Evolutionary conservation across 2,329 filamentous ascomycete species (phyloP), one percentile per base, ranked within the genome.

Genomic region (Aspergillus fumigatus): DNA sequence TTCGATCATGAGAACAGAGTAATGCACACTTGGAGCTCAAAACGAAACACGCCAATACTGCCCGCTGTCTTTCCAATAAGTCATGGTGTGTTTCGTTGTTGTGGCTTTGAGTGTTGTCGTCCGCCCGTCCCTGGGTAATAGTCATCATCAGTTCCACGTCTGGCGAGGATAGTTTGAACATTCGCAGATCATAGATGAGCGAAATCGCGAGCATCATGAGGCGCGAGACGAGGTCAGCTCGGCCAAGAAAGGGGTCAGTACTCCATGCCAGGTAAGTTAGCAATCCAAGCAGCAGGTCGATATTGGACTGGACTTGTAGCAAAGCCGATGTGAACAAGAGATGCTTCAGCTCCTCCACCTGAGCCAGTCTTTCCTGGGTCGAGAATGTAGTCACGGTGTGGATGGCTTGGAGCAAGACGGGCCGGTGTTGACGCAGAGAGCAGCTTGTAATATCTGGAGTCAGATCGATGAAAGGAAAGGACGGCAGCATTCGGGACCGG

Each of bases 191-290:
- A 60, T 69, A 67, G 21, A 71, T 69, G 7, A 77, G 48, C 11
- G 74, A 75, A 10, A 73, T 71, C 17, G 72, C 73, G 19, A 73
- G 63, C 69, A 68, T 68, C 65, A 73, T 73, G 11, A 77, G 62
- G 9, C 71, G 70, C 32, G 72, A 74, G 2, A 73, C 19, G 25
- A 65, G 65, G 53, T 66, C 63, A 54, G 66, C 61, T 40, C 64
- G 57, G 10, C 65, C 66, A n/a, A 73, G 69, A 51, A 74, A 70
- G 9, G 64, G 53, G 29, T 75, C 71, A 21, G 65, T 71, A 55
- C 73, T 72, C 74, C 74, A 75, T 50, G 71, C 62, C 32, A 75
- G 52, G 55, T 72, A 77, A 1, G 68, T 73, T n/a, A 77, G 59
- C 19, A 74, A 19, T 6, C 68, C 69, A 11, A 73, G 66, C 4